Evolutionary conservation across 2,329 filamentous ascomycete genomes (phyloP), one percentile per base, ranked within the genome.

Genomic region (Ceratocystiopsis sp.): DNA sequence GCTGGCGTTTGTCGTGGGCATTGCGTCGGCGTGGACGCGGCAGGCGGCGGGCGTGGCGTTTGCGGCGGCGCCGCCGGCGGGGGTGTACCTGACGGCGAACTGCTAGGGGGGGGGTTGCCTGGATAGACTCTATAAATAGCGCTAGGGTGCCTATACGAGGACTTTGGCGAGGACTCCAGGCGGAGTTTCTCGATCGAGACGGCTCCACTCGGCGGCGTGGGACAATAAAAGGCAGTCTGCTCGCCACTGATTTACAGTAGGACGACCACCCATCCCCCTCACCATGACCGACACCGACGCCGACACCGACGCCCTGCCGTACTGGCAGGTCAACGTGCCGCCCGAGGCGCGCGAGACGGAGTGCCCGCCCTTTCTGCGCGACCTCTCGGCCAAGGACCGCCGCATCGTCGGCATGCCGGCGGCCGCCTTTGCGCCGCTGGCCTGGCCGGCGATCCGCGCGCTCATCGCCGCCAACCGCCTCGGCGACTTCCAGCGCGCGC

Each of bases 271-370:
- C n/a, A n/a, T n/a, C n/a, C n/a, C n/a, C n/a, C n/a, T n/a, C n/a
- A n/a, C n/a, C 4, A 38, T 21, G 36, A 18, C 8, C 25, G 16
- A 21, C 37, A 14, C 37, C 18, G 37, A 9, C 33, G 9, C 32
- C 41, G 9, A 8, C 41, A 14, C 41, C 18, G 29, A 41, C 15
- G 40, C 33, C 35, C 36, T 64, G 51, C 78, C 80, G 0, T 93
- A 80, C 64, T 94, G 86, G 86, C 80, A 89, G 49, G 69, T 81
- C 59, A 94, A 94, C 58, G 63, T 93, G 15, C 75, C 82, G 0
- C 60, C 64, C 34, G 57, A 66, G 21, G 61, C 79, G 49, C 74
- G 78, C 57, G 75, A 78, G 0, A 52, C 60, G 3, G 66, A 76
- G 42, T 93, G 86, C 54, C 87, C 87, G 0, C 67, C 71, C 7